Conservation (phyloP, 192 early-diverging fungal species). For the Backusella morwellensis region DNA sequence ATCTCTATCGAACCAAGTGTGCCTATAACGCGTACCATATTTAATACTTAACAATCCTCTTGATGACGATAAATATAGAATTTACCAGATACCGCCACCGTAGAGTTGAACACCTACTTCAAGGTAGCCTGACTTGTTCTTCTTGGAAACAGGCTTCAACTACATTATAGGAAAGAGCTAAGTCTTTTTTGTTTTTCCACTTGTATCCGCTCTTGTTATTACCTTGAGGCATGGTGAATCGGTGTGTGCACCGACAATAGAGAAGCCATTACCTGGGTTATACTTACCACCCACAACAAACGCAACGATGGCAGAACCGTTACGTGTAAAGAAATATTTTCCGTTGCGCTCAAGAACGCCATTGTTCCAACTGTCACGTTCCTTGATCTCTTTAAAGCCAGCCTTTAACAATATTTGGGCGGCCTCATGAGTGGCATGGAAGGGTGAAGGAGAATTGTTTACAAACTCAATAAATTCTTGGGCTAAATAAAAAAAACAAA, state of each 20-base stretch:
- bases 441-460: slow-evolving; percentile 91
- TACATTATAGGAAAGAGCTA: slow-evolving; percentile 21
- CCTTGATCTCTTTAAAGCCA: slow-evolving; percentile 87
- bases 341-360: slow-evolving; percentile 71
- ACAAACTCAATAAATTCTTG: slow-evolving; percentile 83
- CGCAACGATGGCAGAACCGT: slow-evolving; percentile 82
- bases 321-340: slow-evolving; percentile 97
- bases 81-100: slow-evolving; percentile 92
- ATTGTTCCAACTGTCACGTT: slow-evolving; percentile 78
- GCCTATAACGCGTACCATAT: slow-evolving; percentile 43
- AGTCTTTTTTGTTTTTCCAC: not conserved
- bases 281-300: slow-evolving; percentile 93
- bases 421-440: slow-evolving; percentile 90
- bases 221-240: slow-evolving; percentile 97
- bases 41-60: not conserved
- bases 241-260: slow-evolving; percentile 93
- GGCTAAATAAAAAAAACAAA: slow-evolving; percentile 20
- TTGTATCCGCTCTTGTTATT: not conserved
- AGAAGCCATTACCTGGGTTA: slow-evolving; percentile 79
- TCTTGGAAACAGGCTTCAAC: slow-evolving; percentile 96
- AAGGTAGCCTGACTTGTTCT: slow-evolving; percentile 79
- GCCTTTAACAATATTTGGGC: slow-evolving; percentile 65
- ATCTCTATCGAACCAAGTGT: slow-evolving; percentile 99
- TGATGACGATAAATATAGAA: not conserved
- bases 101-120: slow-evolving; percentile 92